Conservation (phyloP, 2,329 filamentous ascomycete species). For the Diaporthe australafricana region DNA sequence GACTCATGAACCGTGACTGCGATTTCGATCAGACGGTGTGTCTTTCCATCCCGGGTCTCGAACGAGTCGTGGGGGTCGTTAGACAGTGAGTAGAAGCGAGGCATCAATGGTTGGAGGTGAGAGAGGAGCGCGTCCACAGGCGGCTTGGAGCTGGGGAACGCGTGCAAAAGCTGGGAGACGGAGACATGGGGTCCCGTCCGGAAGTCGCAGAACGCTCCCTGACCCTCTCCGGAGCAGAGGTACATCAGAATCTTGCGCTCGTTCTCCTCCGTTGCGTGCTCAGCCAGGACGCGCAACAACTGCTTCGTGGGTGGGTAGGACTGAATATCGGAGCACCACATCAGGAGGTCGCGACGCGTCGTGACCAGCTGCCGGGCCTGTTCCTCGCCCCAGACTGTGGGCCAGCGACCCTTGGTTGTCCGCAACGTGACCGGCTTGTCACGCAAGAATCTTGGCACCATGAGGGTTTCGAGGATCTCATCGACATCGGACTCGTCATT, state of each 20-base stretch:
- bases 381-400: slow-evolving; percentile 97
- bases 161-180: slow-evolving; percentile 85
- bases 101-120: slow-evolving; percentile 89
- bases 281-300: slow-evolving; percentile 85
- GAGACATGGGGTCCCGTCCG: slow-evolving; percentile 90
- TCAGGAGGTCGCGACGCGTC: slow-evolving; percentile 90
- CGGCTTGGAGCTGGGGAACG: slow-evolving; percentile 92
- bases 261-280: slow-evolving; percentile 81
- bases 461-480: slow-evolving; percentile 83
- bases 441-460: slow-evolving; percentile 83
- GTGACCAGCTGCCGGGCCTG: slow-evolving; percentile 86
- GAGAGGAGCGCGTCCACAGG: slow-evolving; percentile 86
- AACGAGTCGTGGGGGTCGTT: slow-evolving; percentile 90
- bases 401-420: slow-evolving; percentile 88
- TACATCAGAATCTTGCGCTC: slow-evolving; percentile 92
- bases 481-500: slow-evolving; percentile 84
- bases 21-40: slow-evolving; percentile 88
- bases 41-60: slow-evolving; percentile 74
- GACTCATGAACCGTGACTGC: slow-evolving; percentile 96
- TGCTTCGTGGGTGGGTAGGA: slow-evolving; percentile 92
- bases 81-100: slow-evolving; percentile 96
- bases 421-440: slow-evolving; percentile 85
- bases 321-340: slow-evolving; percentile 95
- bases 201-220: slow-evolving; percentile 93
- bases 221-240: slow-evolving; percentile 89